A percentile compares a stretch with the other conserved stretches of the same genome.
phyloP scores from a whole-genome alignment of 1,284 basidiomycete genomes.

The Takashimella tepidaria region DNA sequence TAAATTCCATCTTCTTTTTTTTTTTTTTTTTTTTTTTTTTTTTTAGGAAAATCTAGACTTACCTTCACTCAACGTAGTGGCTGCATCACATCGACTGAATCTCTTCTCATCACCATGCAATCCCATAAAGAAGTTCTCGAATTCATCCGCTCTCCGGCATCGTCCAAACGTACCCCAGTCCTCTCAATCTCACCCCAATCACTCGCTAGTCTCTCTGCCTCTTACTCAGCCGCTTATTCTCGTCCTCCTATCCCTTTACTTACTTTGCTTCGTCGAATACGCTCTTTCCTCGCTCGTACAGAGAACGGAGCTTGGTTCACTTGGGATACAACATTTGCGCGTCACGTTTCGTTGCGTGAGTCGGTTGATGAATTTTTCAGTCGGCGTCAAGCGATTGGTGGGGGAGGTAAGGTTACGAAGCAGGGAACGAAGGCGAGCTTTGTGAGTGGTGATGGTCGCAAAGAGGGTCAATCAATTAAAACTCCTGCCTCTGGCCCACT shows the following conservation, averaged over 20 bases:
- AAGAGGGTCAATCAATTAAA: slow-evolving; percentile 1
- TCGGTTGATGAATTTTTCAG: slow-evolving; percentile 77
- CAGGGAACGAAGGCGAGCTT: background rate
- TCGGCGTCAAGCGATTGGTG: slow-evolving; percentile 49
- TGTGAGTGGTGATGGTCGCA: slow-evolving; percentile 5
- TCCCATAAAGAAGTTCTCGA: slow-evolving; percentile 86
- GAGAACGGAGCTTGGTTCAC: slow-evolving; percentile 54
- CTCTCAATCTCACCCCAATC: slow-evolving; percentile 88
- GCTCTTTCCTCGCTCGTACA: slow-evolving; percentile 52
- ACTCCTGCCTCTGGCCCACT: slow-evolving; percentile 46
- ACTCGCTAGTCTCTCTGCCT: slow-evolving; percentile 81
- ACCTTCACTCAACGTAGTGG: slow-evolving; percentile 62
- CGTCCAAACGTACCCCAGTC: slow-evolving; percentile 75
- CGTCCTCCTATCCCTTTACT: slow-evolving; percentile 50
- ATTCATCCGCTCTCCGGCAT: slow-evolving; percentile 57
- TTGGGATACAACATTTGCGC: slow-evolving; percentile 90
- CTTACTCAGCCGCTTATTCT: slow-evolving; percentile 50
- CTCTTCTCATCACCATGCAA: slow-evolving; percentile 93
- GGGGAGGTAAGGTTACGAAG: slow-evolving; percentile 31
- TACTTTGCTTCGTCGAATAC: slow-evolving; percentile 64
- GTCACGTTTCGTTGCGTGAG: slow-evolving; percentile 78
- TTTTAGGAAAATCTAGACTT: background rate
- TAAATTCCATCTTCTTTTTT: slow-evolving; percentile 4
- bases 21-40: slow-evolving; percentile 2
- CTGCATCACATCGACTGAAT: slow-evolving; percentile 97